phyloP scores from a whole-genome alignment of 352 stramenopile species.

The Phytophthora palmivora region DNA sequence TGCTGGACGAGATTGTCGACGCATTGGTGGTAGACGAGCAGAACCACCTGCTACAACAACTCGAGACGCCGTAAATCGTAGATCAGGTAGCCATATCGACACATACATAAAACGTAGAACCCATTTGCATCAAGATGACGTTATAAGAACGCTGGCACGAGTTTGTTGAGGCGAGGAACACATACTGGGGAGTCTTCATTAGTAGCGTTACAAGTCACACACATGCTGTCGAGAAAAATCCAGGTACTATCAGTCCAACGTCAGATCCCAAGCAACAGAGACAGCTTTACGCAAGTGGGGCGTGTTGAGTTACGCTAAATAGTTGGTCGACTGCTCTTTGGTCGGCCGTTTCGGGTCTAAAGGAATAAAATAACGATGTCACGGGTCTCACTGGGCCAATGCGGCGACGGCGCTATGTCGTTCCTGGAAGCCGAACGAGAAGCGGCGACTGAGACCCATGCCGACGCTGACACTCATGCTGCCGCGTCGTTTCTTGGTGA shows the following conservation, averaged over 20 bases:
- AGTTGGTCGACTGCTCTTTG: slow-evolving; percentile 2
- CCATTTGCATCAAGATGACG: slow-evolving; percentile 6
- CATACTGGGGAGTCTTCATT: too few relatives aligned
- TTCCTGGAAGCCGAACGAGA: slow-evolving; percentile 32
- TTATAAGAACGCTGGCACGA: too few relatives aligned
- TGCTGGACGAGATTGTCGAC: slow-evolving; percentile 92
- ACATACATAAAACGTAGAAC: slow-evolving; percentile 15
- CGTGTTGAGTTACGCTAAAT: slow-evolving; percentile 40
- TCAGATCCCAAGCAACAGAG: background rate
- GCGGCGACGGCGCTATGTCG: slow-evolving; percentile 26
- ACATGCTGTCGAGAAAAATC: slow-evolving; percentile 19
- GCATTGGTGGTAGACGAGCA: slow-evolving; percentile 80
- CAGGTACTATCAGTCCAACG: background rate
- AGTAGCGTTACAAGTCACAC: background rate
- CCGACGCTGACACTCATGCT: slow-evolving; percentile 24
- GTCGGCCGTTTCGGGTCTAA: slow-evolving; percentile 22
- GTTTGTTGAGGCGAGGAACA: background rate
- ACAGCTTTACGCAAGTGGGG: background rate
- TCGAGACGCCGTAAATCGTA: slow-evolving; percentile 48
- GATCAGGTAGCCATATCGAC: slow-evolving; percentile 22
- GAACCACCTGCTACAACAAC: slow-evolving; percentile 75
- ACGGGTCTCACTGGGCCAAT: slow-evolving; percentile 25
- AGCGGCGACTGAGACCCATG: slow-evolving; percentile 24
- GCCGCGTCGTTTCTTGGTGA: slow-evolving; percentile 37
- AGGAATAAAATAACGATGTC: slow-evolving; percentile 29